These are phyloP conservation scores for Seminavis robusta DNA, from an alignment of 108 stramenopile species.

Conservation along the genomic window DNA sequence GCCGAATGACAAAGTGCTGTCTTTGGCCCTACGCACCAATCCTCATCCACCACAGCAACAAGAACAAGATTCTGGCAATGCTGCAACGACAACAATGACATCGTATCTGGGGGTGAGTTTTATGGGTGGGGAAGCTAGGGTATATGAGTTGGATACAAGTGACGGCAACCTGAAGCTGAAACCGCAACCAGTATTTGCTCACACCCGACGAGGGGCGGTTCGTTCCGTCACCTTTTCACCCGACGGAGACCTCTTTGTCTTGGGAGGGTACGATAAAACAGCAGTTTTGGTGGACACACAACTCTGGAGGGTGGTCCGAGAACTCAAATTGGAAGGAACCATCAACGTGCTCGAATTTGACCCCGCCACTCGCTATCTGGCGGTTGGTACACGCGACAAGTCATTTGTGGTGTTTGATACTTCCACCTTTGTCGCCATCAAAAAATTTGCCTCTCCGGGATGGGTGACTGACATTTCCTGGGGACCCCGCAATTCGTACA, in stretches of 20 bases:
- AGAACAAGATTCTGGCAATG: background rate
- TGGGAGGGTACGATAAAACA: conserved; percentile 36
- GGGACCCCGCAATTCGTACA: conserved; percentile 5
- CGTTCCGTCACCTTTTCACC: conserved; percentile 7
- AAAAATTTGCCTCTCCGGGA: conserved; percentile 16
- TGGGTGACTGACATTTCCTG: conserved; percentile 36
- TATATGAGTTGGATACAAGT: background rate
- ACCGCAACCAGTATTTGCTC: background rate
- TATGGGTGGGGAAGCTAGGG: background rate
- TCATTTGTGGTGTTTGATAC: conserved; percentile 24
- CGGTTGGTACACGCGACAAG: conserved; percentile 25
- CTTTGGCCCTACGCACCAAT: conserved; percentile 4
- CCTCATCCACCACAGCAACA: conserved; percentile 1
- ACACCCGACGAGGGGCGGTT: conserved; percentile 8
- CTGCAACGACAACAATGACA: background rate
- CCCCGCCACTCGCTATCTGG: conserved; percentile 20
- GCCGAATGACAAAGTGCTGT: conserved; percentile 7
- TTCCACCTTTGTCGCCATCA: conserved; percentile 24
- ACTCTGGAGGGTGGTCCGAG: conserved; percentile 17
- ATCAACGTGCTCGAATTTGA: conserved; percentile 23
- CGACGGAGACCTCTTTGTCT: conserved; percentile 7
- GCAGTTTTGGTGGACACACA: conserved; percentile 12
- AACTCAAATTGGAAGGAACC: conserved; percentile 25
- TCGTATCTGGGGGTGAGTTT: conserved; percentile 7
- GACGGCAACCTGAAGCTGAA: background rate